Percentiles rank a stretch among this genome's conserved stretches.
Evolutionary conservation across 306 rosid genomes (phyloP).

Genomic region (Myrica gale): DNA sequence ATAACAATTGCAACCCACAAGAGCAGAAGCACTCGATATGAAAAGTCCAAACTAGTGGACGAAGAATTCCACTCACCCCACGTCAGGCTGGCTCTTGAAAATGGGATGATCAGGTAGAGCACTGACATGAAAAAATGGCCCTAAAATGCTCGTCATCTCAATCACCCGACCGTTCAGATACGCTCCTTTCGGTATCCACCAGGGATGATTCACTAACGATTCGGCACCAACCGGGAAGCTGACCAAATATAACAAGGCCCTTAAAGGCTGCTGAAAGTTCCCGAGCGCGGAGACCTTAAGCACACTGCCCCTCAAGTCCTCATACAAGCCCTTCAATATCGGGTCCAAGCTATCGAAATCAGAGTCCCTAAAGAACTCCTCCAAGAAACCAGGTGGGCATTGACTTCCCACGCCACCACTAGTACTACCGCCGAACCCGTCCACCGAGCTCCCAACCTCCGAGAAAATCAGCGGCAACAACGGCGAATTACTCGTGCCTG

Average conservation of each 20-base stretch:
- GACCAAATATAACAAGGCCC: slow-evolving; percentile 75
- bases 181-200: slow-evolving; percentile 92
- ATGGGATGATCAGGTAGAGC: slow-evolving; percentile 78
- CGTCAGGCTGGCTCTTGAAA: slow-evolving; percentile 88
- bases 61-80: slow-evolving; percentile 66
- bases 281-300: slow-evolving; percentile 89
- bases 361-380: slow-evolving; percentile 73
- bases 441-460: slow-evolving; percentile 54
- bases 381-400: slow-evolving; percentile 86
- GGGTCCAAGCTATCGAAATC: slow-evolving; percentile 80
- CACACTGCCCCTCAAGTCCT: slow-evolving; percentile 80
- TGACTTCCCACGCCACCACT: slow-evolving; percentile 42
- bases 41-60: background rate
- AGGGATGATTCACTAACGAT: slow-evolving; percentile 71
- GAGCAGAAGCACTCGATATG: background rate
- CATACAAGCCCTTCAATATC: slow-evolving; percentile 73
- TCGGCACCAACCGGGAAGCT: slow-evolving; percentile 80
- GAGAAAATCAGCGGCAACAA: slow-evolving; percentile 64
- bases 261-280: slow-evolving; percentile 76
- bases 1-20: background rate
- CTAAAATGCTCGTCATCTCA: slow-evolving; percentile 96
- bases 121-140: slow-evolving; percentile 88
- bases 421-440: slow-evolving; percentile 47
- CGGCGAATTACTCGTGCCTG: slow-evolving; percentile 39
- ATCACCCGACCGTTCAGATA: slow-evolving; percentile 95